Base-by-base conservation (phyloP, 805 yeast genomes). In the Maudiozyma barnettii region DNA sequence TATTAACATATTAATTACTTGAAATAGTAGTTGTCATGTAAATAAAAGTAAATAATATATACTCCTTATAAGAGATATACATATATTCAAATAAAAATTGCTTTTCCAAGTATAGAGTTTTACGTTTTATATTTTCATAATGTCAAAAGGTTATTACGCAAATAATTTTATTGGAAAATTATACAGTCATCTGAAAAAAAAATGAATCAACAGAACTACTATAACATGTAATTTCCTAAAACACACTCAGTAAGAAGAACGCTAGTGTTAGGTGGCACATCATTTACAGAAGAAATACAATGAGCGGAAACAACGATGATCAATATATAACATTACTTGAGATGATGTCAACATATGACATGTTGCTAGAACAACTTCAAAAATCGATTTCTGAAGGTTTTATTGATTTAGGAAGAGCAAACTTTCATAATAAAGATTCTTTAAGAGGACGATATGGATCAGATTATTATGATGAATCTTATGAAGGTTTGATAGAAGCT, bases 391-490 rank as follows among this genome's bases (percentile, higher is more conserved):
- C 49, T n/a, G 55, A 54, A 10, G 67, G 66, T 1, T 59, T 56
- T 39, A 45, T 49, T 29, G 53, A 57, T 35, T 51, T 64, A 20
- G 54, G 61, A 18, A 55, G 65, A 45, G 66, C 67, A 5, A 61
- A 64, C 44, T 64, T 55, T 47, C 56, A 59, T 45, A 62, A 62
- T 45, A 63, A 63, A 38, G 60, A 62, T 45, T 49, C 65, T 0
- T 45, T 63, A 31, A 48, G 63, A 37, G 66, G 65, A 4, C 50
- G 57, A 21, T 64, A 59, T 44, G 68, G 68, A n/a, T 37, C 44
- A 37, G 65, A 61, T 44, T 63, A 64, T 41, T 64, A 63, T 60
- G 65, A 63, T 48, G 51, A 59, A 29, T 49, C 57, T 0, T 60
- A 56, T 44, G 52, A 38, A n/a, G 67, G 68, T 9, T 52, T 54